Conservation (phyloP, 495 filamentous ascomycete species). For the Aspergillus cristatus region DNA sequence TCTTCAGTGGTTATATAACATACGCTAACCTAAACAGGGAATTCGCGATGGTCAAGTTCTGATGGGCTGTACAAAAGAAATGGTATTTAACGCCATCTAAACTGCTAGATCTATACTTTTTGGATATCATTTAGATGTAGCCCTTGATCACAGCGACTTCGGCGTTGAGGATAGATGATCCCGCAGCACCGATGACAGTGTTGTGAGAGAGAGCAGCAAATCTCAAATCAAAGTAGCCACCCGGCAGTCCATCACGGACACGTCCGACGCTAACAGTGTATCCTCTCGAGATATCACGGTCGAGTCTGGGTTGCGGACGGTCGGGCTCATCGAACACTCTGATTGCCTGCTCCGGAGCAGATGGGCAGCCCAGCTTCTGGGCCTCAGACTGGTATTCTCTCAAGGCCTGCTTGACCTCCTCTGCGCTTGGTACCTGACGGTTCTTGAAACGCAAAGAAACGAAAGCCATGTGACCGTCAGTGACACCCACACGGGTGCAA, state of each 20-base stretch:
- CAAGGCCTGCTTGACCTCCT: conserved; percentile 61
- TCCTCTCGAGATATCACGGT: conserved; percentile 62
- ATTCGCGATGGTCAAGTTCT: neutral
- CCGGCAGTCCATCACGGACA: conserved; percentile 58
- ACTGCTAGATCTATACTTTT: conserved; percentile 14
- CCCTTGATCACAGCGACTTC: conserved; percentile 90
- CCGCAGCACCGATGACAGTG: conserved; percentile 89
- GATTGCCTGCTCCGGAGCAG: conserved; percentile 64
- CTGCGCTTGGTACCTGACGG: conserved; percentile 44
- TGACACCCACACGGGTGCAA: conserved; percentile 74
- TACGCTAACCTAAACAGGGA: neutral
- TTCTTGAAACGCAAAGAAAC: conserved; percentile 66
- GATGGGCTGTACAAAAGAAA: neutral
- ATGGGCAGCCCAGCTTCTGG: conserved; percentile 63
- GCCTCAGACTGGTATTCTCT: conserved; percentile 67
- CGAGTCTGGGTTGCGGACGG: conserved; percentile 75
- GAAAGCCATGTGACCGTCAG: conserved; percentile 79
- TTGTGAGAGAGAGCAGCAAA: conserved; percentile 81
- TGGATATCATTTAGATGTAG: conserved; percentile 46
- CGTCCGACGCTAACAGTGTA: conserved; percentile 79
- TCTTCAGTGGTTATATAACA: conserved; percentile 7
- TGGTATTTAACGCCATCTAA: conserved; percentile 13
- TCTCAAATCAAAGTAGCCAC: conserved; percentile 71
- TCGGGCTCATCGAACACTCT: conserved; percentile 71
- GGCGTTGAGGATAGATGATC: conserved; percentile 88